phyloP scores from a whole-genome alignment of 2,329 filamentous ascomycete genomes.

The Gyromitra esculenta region DNA sequence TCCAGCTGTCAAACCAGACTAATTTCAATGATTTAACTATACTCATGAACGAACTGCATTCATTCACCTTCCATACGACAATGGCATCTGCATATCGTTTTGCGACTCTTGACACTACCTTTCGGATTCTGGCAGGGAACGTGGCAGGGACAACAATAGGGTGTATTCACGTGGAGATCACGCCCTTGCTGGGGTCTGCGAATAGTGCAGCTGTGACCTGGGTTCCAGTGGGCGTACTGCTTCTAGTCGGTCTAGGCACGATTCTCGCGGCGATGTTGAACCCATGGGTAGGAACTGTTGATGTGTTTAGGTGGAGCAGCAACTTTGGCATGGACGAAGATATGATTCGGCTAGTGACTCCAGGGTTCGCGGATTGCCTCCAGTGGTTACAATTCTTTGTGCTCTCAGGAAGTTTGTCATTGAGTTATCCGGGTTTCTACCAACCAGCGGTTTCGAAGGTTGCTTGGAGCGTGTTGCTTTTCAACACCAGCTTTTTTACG shows the following conservation, averaged over 20 bases:
- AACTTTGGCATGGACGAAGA: conserved; percentile 97
- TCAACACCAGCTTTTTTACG: conserved; percentile 86
- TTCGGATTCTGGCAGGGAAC: conserved; percentile 81
- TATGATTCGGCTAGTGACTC: conserved; percentile 88
- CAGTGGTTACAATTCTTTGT: conserved; percentile 96
- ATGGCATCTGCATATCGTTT: conserved; percentile 88
- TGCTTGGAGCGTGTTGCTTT: conserved; percentile 89
- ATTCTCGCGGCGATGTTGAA: conserved; percentile 86
- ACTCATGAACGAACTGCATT: conserved; percentile 67
- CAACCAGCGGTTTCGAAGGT: conserved; percentile 89
- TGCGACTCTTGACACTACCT: conserved; percentile 77
- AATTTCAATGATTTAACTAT: conserved; percentile 59
- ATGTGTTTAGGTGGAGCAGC: conserved; percentile 95
- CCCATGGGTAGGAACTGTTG: conserved; percentile 84
- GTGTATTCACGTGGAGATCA: conserved; percentile 83
- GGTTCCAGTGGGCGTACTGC: conserved; percentile 78
- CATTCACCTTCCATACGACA: conserved; percentile 77
- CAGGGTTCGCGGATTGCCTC: conserved; percentile 94
- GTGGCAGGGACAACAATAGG: conserved; percentile 70
- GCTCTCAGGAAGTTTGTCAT: conserved; percentile 83
- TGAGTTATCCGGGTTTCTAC: conserved; percentile 93
- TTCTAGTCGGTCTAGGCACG: conserved; percentile 83
- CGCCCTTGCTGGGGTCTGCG: conserved; percentile 76
- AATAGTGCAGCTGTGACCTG: conserved; percentile 67
- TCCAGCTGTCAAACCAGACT: conserved; percentile 48